Evolutionary conservation across 108 stramenopile species (phyloP).

Genomic region (Nannochloropsis oceanica): DNA sequence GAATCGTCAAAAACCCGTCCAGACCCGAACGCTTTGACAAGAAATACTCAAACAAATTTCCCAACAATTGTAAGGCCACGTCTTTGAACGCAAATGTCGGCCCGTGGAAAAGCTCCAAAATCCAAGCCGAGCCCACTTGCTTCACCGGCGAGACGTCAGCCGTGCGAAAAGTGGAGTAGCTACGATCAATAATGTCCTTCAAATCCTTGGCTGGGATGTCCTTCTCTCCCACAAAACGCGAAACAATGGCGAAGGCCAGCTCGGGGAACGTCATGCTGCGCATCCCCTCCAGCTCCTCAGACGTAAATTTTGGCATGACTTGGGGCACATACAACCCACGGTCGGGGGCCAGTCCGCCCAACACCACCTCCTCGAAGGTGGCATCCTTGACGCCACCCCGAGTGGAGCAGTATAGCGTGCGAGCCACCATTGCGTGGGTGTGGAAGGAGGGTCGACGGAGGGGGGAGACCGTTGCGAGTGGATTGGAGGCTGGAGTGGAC

Average conservation of each 20-base stretch:
- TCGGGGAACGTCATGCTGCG: slow-evolving; percentile 52
- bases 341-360: slow-evolving; percentile 86
- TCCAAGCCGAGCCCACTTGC: slow-evolving; percentile 41
- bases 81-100: slow-evolving; percentile 99
- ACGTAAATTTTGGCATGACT: slow-evolving; percentile 53
- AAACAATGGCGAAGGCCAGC: slow-evolving; percentile 69
- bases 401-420: slow-evolving; percentile 63
- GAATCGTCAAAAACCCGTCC: slow-evolving; percentile 65
- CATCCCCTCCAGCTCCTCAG: slow-evolving; percentile 58
- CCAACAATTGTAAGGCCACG: slow-evolving; percentile 95
- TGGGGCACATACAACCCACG: slow-evolving; percentile 91
- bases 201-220: slow-evolving; percentile 69
- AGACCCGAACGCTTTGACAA: slow-evolving; percentile 57
- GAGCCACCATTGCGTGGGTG: background rate
- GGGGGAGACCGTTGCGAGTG: too few species aligned
- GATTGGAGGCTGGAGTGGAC: too few species aligned
- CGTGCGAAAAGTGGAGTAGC: slow-evolving; percentile 66
- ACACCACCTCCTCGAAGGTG: slow-evolving; percentile 75
- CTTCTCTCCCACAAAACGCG: slow-evolving; percentile 72
- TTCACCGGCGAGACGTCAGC: slow-evolving; percentile 77
- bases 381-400: slow-evolving; percentile 64
- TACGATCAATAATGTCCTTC: slow-evolving; percentile 61
- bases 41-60: slow-evolving; percentile 97
- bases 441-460: too few species aligned
- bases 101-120: slow-evolving; percentile 91